Percentiles rank a stretch among this genome's conserved stretches.
phyloP scores from a whole-genome alignment of 1,284 basidiomycete species.

The Trichosporon coremiiforme region DNA sequence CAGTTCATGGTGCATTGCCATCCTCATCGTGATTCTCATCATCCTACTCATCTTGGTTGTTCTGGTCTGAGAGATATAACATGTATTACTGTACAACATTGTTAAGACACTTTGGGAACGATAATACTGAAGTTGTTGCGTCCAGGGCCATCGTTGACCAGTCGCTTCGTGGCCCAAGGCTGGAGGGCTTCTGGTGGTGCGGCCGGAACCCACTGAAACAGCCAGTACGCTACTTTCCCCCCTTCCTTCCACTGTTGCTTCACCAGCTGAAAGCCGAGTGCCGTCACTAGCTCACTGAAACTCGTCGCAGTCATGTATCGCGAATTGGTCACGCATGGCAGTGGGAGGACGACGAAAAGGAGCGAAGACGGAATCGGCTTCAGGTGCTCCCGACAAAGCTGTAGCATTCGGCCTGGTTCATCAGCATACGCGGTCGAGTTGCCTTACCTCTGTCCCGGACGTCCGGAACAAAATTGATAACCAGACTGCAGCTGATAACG shows the following conservation, averaged over 20 bases:
- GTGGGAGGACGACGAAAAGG: slow-evolving; percentile 76
- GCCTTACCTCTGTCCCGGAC: slow-evolving; percentile 69
- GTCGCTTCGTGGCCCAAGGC: slow-evolving; percentile 60
- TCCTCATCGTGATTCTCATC: slow-evolving; percentile 61
- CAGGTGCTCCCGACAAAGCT: slow-evolving; percentile 66
- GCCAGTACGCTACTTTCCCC: slow-evolving; percentile 55
- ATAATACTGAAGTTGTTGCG: slow-evolving; percentile 78
- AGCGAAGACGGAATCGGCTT: slow-evolving; percentile 59
- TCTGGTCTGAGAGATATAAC: slow-evolving; percentile 51
- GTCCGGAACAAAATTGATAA: slow-evolving; percentile 83
- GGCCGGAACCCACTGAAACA: slow-evolving; percentile 43
- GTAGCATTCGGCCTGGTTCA: slow-evolving; percentile 70
- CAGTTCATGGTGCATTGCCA: slow-evolving; percentile 69
- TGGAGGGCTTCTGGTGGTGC: slow-evolving; percentile 20
- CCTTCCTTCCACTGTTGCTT: slow-evolving; percentile 63
- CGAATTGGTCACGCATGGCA: slow-evolving; percentile 79
- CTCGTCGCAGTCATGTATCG: slow-evolving; percentile 70
- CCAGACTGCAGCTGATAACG: slow-evolving; percentile 76
- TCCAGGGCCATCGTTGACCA: slow-evolving; percentile 64
- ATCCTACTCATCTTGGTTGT: slow-evolving; percentile 62
- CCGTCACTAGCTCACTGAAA: slow-evolving; percentile 64
- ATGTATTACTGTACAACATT: background rate
- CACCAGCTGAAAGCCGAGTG: slow-evolving; percentile 67
- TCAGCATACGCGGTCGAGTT: background rate
- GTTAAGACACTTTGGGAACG: background rate